Percentiles rank a stretch among this genome's conserved stretches.
These are phyloP conservation scores for Brassica cretica DNA, from an alignment of 345 rosid genomes.

Conservation along the genomic window DNA sequence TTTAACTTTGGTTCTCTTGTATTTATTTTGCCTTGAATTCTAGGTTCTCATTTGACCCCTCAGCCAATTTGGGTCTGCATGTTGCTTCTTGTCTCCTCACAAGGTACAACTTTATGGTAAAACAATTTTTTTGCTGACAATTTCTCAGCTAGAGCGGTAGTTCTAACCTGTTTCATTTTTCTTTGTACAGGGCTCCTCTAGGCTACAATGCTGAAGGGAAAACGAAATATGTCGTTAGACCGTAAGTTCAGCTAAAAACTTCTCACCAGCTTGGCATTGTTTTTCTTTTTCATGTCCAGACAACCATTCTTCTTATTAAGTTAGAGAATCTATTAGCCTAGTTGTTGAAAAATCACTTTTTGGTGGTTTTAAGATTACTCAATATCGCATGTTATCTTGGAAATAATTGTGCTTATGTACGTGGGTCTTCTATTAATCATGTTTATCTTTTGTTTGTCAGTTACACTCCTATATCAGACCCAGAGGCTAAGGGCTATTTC, in stretches of 20 bases:
- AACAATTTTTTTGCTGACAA: neutral
- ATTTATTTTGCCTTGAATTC: constrained; percentile 33
- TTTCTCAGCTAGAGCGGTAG: neutral
- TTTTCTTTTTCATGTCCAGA: neutral
- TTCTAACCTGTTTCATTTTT: constrained; percentile 3
- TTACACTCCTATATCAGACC: constrained; percentile 93
- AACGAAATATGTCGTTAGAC: constrained; percentile 83
- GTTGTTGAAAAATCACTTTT: neutral
- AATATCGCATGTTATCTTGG: neutral
- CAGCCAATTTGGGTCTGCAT: constrained; percentile 72
- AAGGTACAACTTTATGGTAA: constrained; percentile 37
- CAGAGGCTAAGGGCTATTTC: constrained; percentile 83
- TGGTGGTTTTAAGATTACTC: neutral
- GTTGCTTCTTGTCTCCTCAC: constrained; percentile 90
- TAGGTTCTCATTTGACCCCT: constrained; percentile 91
- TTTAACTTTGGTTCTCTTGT: constrained; percentile 8
- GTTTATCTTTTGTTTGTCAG: constrained; percentile 42
- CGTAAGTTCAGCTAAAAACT: constrained; percentile 57
- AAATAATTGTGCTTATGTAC: neutral
- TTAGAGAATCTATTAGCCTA: neutral
- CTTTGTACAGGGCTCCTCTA: constrained; percentile 71
- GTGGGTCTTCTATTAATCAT: neutral
- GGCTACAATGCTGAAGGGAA: constrained; percentile 82
- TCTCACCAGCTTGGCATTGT: constrained; percentile 13
- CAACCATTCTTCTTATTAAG: constrained; percentile 1